A percentile compares a stretch with the other conserved stretches of the same genome.
Evolutionary conservation across 306 rosid species (phyloP).

Genomic region (Gillenia trifoliata): DNA sequence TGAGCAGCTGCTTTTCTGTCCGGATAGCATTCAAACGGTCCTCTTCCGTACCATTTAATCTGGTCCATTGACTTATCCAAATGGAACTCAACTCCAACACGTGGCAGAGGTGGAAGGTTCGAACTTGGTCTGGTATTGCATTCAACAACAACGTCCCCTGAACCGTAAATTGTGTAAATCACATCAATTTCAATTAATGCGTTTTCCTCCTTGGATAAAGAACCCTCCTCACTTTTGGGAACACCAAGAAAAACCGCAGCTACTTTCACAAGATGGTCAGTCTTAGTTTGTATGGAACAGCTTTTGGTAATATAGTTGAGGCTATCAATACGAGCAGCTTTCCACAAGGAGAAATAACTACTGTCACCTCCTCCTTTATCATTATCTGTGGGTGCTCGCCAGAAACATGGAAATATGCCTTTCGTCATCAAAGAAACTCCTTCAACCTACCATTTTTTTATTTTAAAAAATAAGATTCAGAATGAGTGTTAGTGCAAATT

Average conservation of each 20-base stretch:
- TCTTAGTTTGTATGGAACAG: constrained; percentile 34
- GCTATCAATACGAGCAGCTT: constrained; percentile 59
- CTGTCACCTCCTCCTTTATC: constrained; percentile 71
- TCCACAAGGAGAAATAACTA: constrained; percentile 78
- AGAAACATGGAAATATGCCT: constrained; percentile 80
- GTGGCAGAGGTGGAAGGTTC: constrained; percentile 90
- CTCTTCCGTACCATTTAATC: constrained; percentile 85
- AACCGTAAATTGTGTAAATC: constrained; percentile 54
- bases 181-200: constrained; percentile 48
- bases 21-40: constrained; percentile 90
- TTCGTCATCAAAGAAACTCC: constrained; percentile 62
- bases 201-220: constrained; percentile 23
- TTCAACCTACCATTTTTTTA: constrained; percentile 41
- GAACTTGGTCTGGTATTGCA: constrained; percentile 57
- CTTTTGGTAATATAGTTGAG: constrained; percentile 57
- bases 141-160: constrained; percentile 74
- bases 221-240: constrained; percentile 30
- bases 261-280: constrained; percentile 39
- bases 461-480: neutral
- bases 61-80: constrained; percentile 65
- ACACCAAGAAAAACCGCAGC: constrained; percentile 50
- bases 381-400: constrained; percentile 91
- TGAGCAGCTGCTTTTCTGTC: constrained; percentile 93
- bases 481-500: neutral
- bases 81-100: constrained; percentile 72